Evolutionary conservation across 805 yeast genomes (phyloP).

Genomic region (Cyberlindnera xylosilytica): DNA sequence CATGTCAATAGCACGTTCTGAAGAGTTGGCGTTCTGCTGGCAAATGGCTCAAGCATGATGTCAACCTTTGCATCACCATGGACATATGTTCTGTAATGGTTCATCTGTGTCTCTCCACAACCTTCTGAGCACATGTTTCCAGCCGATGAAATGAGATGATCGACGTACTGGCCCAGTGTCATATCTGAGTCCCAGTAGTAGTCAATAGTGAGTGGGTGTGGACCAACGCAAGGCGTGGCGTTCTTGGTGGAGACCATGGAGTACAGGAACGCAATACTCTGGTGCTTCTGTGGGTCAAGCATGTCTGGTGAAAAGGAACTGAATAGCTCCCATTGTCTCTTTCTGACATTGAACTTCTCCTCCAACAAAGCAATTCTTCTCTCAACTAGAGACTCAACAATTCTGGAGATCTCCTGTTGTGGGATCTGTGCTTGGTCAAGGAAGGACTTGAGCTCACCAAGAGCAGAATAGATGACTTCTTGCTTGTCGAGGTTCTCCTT

Average conservation of each 20-base stretch:
- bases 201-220: conserved; percentile 78
- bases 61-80: conserved; percentile 85
- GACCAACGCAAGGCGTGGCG: conserved; percentile 92
- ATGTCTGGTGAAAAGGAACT: conserved; percentile 50
- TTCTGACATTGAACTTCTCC: conserved; percentile 30
- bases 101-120: conserved; percentile 66
- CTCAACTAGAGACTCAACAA: conserved; percentile 31
- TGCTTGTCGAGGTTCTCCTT: conserved; percentile 23
- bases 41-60: conserved; percentile 62
- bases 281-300: conserved; percentile 71
- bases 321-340: conserved; percentile 68
- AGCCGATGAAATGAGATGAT: conserved; percentile 70
- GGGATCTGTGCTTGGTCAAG: conserved; percentile 6
- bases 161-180: conserved; percentile 85
- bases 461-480: conserved; percentile 8
- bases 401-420: conserved; percentile 28
- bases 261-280: conserved; percentile 71
- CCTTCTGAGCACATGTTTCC: conserved; percentile 70
- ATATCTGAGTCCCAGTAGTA: conserved; percentile 90
- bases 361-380: conserved; percentile 31
- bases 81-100: conserved; percentile 83
- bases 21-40: conserved; percentile 52
- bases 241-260: conserved; percentile 80
- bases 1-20: conserved; percentile 73
- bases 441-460: conserved; percentile 17